Evolutionary conservation across 331 rosid species (phyloP).

Genomic region (Phaseolus coccineus): DNA sequence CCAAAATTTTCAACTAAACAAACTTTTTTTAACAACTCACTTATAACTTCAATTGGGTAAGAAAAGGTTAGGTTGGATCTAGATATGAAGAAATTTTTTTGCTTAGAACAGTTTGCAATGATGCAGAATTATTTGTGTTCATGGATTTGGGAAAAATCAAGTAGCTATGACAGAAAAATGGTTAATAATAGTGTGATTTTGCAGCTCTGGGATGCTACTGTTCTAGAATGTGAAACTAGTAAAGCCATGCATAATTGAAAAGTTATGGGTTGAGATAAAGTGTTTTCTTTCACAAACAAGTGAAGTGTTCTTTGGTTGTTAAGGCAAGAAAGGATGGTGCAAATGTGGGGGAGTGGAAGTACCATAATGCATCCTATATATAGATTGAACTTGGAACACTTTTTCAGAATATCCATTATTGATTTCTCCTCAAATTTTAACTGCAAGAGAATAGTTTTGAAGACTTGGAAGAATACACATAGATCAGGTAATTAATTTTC

Average conservation of each 20-base stretch:
- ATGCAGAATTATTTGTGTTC: slow-evolving; percentile 40
- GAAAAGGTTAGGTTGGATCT: slow-evolving; percentile 25
- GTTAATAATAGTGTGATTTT: slow-evolving; percentile 1
- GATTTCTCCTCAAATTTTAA: neutral
- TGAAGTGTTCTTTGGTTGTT: slow-evolving; percentile 26
- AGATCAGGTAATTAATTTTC: slow-evolving; percentile 18
- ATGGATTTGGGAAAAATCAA: slow-evolving; percentile 14
- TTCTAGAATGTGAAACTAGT: slow-evolving; percentile 2
- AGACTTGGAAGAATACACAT: neutral
- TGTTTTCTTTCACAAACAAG: neutral
- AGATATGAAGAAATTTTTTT: neutral
- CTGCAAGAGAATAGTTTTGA: neutral
- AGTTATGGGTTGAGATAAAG: neutral
- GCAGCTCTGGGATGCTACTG: neutral
- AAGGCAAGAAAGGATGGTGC: slow-evolving; percentile 31
- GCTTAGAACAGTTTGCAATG: neutral
- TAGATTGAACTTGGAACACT: neutral
- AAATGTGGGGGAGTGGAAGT: slow-evolving; percentile 24
- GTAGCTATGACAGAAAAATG: neutral
- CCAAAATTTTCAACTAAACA: neutral
- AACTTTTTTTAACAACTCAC: neutral
- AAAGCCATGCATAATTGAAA: neutral
- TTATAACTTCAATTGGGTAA: neutral
- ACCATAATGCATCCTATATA: slow-evolving; percentile 22
- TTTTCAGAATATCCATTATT: slow-evolving; percentile 16